A percentile compares a stretch with the other conserved stretches of the same genome.
Conservation (phyloP, 495 filamentous ascomycete genomes). For the Aspergillus taichungensis region DNA sequence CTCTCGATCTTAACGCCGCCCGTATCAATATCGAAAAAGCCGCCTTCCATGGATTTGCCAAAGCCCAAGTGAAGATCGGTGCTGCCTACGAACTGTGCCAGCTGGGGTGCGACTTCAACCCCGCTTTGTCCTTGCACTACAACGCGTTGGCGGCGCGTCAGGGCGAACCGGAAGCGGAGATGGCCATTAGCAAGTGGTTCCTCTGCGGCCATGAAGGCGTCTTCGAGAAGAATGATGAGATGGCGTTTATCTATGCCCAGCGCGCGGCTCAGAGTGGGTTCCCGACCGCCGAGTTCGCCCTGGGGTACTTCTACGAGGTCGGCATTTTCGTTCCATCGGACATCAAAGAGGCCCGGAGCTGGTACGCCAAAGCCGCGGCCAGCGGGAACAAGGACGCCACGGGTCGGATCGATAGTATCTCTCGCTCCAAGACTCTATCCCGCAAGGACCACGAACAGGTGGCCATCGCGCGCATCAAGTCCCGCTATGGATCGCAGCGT, state of each 20-base stretch:
- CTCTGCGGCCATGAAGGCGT: constrained; percentile 85
- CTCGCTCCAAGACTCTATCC: constrained; percentile 75
- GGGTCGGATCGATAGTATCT: constrained; percentile 73
- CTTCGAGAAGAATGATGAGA: constrained; percentile 89
- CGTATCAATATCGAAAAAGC: constrained; percentile 91
- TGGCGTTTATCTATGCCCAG: constrained; percentile 86
- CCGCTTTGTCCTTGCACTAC: constrained; percentile 85
- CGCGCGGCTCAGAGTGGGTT: constrained; percentile 73
- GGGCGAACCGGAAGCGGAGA: constrained; percentile 81
- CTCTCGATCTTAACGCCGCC: constrained; percentile 65
- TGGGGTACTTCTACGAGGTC: constrained; percentile 97
- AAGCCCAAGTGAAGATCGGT: constrained; percentile 96
- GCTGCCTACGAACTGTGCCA: constrained; percentile 90
- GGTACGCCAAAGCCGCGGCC: constrained; percentile 85
- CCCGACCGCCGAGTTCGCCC: constrained; percentile 87
- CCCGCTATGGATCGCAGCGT: constrained; percentile 79
- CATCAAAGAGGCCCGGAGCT: constrained; percentile 71
- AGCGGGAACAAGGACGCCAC: constrained; percentile 89
- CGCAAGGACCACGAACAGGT: constrained; percentile 88
- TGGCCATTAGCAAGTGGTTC: constrained; percentile 98
- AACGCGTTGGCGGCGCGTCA: constrained; percentile 89
- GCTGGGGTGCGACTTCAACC: constrained; percentile 90
- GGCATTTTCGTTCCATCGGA: constrained; percentile 79
- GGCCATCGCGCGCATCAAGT: constrained; percentile 84
- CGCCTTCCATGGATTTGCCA: constrained; percentile 91